phyloP scores from a whole-genome alignment of 1,284 basidiomycete genomes.

The Blastosporella zonata region DNA sequence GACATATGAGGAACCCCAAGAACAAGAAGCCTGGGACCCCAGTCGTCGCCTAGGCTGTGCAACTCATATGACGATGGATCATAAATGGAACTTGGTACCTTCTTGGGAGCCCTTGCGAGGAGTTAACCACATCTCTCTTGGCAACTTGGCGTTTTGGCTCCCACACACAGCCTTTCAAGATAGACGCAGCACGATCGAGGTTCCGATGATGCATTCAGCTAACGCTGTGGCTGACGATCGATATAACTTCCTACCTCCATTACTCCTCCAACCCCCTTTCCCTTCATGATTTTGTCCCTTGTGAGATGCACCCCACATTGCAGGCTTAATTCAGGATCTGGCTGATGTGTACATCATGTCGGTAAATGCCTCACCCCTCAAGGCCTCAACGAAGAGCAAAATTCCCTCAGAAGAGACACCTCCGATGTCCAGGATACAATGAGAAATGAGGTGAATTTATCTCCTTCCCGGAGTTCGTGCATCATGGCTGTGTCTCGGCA shows the following conservation, averaged over 20 bases:
- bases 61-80: not conserved
- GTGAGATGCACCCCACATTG: not conserved
- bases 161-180: not conserved
- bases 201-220: not conserved
- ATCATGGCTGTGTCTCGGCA: not conserved
- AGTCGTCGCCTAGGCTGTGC: constrained; percentile 6
- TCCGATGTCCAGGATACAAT: not conserved
- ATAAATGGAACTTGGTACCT: not conserved
- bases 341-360: not conserved
- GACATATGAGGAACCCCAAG: not conserved
- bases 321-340: not conserved
- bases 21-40: constrained; percentile 7
- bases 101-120: not conserved
- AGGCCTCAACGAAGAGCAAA: constrained; percentile 9
- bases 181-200: not conserved
- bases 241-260: not conserved
- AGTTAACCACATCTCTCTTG: constrained; percentile 7
- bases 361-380: not conserved
- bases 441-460: not conserved
- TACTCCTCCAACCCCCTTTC: not conserved
- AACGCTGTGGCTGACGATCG: not conserved
- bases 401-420: constrained; percentile 2
- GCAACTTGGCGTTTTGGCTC: constrained; percentile 11
- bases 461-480: not conserved
- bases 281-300: not conserved